A percentile compares a stretch with the other conserved stretches of the same genome.
These are phyloP conservation scores for Globisporangium emineosum DNA, from an alignment of 352 stramenopile species.

Conservation along the genomic window DNA sequence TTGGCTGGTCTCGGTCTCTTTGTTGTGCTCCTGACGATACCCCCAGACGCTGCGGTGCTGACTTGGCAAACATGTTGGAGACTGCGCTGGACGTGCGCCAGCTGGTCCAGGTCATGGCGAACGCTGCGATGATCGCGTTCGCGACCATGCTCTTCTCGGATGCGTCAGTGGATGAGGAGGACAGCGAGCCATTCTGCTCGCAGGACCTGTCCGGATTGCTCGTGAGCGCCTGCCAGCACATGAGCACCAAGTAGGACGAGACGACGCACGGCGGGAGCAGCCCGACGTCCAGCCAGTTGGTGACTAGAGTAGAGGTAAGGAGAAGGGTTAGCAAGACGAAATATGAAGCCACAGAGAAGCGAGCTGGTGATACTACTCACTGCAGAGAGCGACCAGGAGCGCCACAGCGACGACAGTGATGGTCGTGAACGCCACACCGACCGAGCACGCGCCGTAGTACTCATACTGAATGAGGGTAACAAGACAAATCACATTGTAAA, in stretches of 20 bases:
- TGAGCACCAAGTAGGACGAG: slow-evolving; percentile 62
- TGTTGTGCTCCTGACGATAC: not conserved
- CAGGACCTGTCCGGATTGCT: slow-evolving; percentile 55
- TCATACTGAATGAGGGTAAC: slow-evolving; percentile 66
- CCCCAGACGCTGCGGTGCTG: not conserved
- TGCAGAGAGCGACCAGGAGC: slow-evolving; percentile 60
- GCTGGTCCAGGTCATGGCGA: slow-evolving; percentile 66
- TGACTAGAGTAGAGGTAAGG: slow-evolving; percentile 31
- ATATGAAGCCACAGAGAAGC: too few species aligned
- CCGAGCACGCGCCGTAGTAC: slow-evolving; percentile 81
- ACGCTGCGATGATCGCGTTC: slow-evolving; percentile 50
- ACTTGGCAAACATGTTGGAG: slow-evolving; percentile 57
- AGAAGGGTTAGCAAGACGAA: too few species aligned
- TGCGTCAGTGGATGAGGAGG: slow-evolving; percentile 2
- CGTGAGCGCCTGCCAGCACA: slow-evolving; percentile 73
- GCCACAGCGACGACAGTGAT: slow-evolving; percentile 81
- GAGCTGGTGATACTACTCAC: not conserved
- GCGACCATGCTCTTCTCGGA: slow-evolving; percentile 39
- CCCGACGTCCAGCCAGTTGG: slow-evolving; percentile 64
- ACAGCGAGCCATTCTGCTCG: slow-evolving; percentile 16
- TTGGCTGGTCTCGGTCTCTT: slow-evolving; percentile 1
- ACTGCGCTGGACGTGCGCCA: slow-evolving; percentile 66
- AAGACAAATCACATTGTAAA: not conserved
- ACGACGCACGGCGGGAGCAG: slow-evolving; percentile 77
- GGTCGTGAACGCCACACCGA: slow-evolving; percentile 79